Conservation (phyloP, 2,329 filamentous ascomycete species). For the Colletotrichum sp. region DNA sequence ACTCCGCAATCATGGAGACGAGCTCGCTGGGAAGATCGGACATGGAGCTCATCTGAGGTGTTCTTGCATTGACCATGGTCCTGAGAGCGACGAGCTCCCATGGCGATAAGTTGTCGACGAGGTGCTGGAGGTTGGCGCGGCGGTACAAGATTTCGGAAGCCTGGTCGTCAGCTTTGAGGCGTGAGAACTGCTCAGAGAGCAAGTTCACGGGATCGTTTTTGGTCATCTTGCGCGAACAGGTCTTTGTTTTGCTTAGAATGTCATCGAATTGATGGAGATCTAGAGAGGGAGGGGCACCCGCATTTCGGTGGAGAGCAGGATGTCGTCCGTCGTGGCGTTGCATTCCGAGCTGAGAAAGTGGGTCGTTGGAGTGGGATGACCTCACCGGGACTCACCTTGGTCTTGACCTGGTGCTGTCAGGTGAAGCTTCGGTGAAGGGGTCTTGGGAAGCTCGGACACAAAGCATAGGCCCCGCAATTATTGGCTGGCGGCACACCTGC, state of each 20-base stretch:
- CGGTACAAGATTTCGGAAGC: not conserved
- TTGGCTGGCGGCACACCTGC: accelerated
- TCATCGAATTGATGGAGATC: not conserved
- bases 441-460: not conserved
- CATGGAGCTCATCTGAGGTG: not conserved
- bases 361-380: not conserved
- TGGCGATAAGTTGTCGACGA: constrained; percentile 1
- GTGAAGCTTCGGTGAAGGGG: not conserved
- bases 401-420: not conserved
- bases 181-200: not conserved
- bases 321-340: not conserved
- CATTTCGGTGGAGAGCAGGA: not conserved
- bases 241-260: not conserved
- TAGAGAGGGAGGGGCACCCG: not conserved
- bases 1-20: not conserved
- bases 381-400: not conserved
- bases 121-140: not conserved
- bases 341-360: not conserved
- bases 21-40: constrained; percentile 6
- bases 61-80: not conserved
- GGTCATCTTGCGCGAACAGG: not conserved
- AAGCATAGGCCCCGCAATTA: too few species aligned
- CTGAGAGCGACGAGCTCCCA: constrained; percentile 12
- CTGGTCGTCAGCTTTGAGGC: not conserved
- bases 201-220: not conserved